Evolutionary conservation across 345 rosid genomes (phyloP).

Genomic region (Rhodamnia rubescens): DNA sequence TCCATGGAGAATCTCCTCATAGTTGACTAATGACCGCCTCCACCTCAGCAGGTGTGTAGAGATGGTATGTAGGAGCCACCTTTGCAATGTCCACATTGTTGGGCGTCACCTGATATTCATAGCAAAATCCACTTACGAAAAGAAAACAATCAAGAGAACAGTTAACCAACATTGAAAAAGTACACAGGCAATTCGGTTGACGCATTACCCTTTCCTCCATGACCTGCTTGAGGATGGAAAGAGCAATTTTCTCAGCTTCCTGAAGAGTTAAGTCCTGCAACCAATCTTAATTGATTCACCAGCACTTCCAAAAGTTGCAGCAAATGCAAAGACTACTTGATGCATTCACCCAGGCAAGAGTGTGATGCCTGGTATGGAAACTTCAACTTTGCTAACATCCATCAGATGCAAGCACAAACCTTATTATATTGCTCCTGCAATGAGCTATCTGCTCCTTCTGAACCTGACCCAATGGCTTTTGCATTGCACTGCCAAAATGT

Average conservation of each 20-base stretch:
- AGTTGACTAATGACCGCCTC: constrained; percentile 83
- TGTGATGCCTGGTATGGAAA: neutral
- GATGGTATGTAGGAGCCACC: constrained; percentile 81
- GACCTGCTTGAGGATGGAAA: constrained; percentile 90
- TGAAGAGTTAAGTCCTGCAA: constrained; percentile 64
- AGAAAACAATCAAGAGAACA: neutral
- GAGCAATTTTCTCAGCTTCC: constrained; percentile 88
- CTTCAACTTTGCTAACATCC: neutral
- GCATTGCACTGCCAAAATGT: constrained; percentile 99
- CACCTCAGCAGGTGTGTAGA: constrained; percentile 86
- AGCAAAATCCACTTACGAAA: neutral
- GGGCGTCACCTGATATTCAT: constrained; percentile 61
- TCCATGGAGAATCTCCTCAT: constrained; percentile 14
- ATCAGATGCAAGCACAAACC: constrained; percentile 18
- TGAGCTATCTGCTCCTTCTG: constrained; percentile 97
- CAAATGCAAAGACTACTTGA: neutral
- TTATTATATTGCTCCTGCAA: constrained; percentile 94
- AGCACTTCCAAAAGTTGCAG: neutral
- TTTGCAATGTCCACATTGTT: constrained; percentile 89
- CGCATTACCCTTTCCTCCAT: constrained; percentile 88
- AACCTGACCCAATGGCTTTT: constrained; percentile 97
- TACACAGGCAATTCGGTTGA: neutral
- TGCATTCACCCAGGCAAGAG: neutral
- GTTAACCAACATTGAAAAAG: neutral
- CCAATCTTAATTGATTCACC: neutral